Evolutionary conservation across 495 filamentous ascomycete species (phyloP), one percentile per base, ranked within the genome.

Genomic region (Lasiosphaeris hirsuta): DNA sequence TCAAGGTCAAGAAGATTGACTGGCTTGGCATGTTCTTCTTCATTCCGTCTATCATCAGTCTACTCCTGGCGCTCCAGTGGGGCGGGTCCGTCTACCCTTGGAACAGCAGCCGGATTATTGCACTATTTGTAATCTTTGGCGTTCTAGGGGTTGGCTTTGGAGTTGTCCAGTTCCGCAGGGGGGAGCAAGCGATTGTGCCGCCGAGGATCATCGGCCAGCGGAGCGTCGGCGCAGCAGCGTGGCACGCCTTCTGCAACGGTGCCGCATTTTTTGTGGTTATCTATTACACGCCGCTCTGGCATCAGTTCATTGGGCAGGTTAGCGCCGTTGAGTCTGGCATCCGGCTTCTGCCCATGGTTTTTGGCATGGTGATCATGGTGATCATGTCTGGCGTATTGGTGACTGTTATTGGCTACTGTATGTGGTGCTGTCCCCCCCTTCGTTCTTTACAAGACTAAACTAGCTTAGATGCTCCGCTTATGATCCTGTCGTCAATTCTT

Each of bases 271-370:
- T 64, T 40, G 82, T 78, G 75, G 80, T 84, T 62, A 80, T 86
- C 57, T 77, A 81, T 71, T 54, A 60, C 52, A 38, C 56, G 0
- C 42, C 55, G 13, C 38, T 76, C 80, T 88, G 81, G 81, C 87
- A 88, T 72, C 86, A 89, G 54, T 84, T 86, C 7, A 81, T 90
- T 69, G 83, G 87, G 59, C 78, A 75, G 44, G 78, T 77, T 10
- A 69, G 75, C 0, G 82, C 87, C 10, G 77, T 78, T 3, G 74
- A 80, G 39, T 86, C 84, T 3, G 87, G 88, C 15, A 84, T 90
- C 63, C 78, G 79, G 58, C 84, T 78, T 23, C 67, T 90, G 9
- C 87, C 88, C 0, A 68, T 84, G 61, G 79, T 90, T 43, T 72
- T 89, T 9, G 68, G 65, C 8, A 69, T 84, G 1, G 80, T 85